A percentile compares a stretch with the other conserved stretches of the same genome.
phyloP scores from a whole-genome alignment of 2,329 filamentous ascomycete genomes.

The Scopulariopsis brevicaulis region DNA sequence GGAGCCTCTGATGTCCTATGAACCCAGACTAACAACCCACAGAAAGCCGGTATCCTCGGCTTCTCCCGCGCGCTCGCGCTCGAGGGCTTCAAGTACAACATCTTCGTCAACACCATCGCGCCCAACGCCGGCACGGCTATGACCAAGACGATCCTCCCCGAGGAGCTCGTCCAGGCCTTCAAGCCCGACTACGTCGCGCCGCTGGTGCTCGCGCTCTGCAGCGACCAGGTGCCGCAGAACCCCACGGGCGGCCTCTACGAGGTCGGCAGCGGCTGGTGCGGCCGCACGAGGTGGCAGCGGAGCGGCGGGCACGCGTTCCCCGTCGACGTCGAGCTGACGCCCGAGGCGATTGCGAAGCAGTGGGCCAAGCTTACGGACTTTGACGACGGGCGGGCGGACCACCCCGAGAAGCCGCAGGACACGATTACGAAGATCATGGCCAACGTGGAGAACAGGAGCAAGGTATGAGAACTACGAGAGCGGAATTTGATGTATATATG shows the following conservation, averaged over 20 bases:
- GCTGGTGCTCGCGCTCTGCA: constrained; percentile 72
- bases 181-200: constrained; percentile 98
- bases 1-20: neutral
- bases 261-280: constrained; percentile 89
- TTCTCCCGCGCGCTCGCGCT: constrained; percentile 88
- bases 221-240: constrained; percentile 75
- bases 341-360: constrained; percentile 67
- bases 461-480: constrained; percentile 37
- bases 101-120: constrained; percentile 94
- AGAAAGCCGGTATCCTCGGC: constrained; percentile 88
- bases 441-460: constrained; percentile 71
- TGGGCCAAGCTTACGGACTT: constrained; percentile 79
- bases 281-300: constrained; percentile 89
- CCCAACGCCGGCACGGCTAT: constrained; percentile 94
- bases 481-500: neutral
- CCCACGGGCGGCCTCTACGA: constrained; percentile 85
- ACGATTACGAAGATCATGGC: constrained; percentile 66
- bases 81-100: constrained; percentile 95
- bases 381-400: constrained; percentile 74
- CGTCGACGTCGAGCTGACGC: constrained; percentile 68
- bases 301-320: constrained; percentile 86
- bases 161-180: constrained; percentile 97
- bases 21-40: constrained; percentile 10
- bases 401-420: constrained; percentile 70
- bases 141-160: constrained; percentile 87